phyloP scores from a whole-genome alignment of 768 basidiomycete genomes.

The Suillus placidus region DNA sequence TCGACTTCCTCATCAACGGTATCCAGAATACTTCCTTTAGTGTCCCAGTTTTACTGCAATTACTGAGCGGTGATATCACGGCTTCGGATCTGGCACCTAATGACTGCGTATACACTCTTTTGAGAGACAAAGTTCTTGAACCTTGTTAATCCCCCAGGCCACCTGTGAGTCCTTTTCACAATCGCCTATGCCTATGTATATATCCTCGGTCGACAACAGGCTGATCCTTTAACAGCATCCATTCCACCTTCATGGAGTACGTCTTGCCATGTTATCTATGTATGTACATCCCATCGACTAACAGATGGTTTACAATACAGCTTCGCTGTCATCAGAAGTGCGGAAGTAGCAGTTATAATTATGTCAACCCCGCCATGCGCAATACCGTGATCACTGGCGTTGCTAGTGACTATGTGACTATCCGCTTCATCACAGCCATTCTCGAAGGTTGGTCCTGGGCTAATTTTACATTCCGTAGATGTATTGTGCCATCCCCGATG shows the following conservation, averaged over 20 bases:
- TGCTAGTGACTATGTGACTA: neutral
- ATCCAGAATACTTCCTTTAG: constrained; percentile 37
- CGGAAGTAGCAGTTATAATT: neutral
- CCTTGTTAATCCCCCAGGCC: constrained; percentile 12
- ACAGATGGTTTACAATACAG: neutral
- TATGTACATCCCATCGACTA: neutral
- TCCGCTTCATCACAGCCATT: neutral
- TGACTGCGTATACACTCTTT: constrained; percentile 47
- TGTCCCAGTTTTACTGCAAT: constrained; percentile 49
- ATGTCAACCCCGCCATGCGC: neutral
- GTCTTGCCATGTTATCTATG: neutral
- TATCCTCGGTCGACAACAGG: neutral
- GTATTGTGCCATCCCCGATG: neutral
- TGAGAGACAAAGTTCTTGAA: constrained; percentile 39
- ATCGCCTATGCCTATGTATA: neutral
- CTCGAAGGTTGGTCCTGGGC: neutral
- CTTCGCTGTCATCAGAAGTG: neutral
- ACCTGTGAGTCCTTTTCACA: constrained; percentile 8
- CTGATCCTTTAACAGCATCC: constrained; percentile 21
- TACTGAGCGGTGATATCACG: constrained; percentile 40
- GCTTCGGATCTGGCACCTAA: constrained; percentile 40
- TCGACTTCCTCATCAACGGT: constrained; percentile 32
- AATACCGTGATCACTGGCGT: neutral
- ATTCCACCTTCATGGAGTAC: constrained; percentile 24
- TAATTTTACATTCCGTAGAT: no score